A percentile compares a stretch with the other conserved stretches of the same genome.
phyloP scores from a whole-genome alignment of 1,284 basidiomycete genomes.

The Porogramme epimiltina region DNA sequence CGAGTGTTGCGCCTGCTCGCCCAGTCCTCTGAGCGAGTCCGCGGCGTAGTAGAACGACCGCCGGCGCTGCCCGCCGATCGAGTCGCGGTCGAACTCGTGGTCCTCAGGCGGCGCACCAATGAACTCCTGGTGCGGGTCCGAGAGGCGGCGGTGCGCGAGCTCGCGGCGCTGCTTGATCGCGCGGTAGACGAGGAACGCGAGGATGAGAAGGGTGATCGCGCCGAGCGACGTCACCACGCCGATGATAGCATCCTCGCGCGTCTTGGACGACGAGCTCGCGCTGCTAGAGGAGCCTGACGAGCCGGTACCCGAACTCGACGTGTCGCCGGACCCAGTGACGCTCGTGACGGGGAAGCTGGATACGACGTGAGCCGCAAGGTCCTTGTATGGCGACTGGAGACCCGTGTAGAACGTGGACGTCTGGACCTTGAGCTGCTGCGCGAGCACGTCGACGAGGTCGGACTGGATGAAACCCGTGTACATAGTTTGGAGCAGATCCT shows the following conservation, averaged over 20 bases:
- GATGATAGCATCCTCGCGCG: conserved; percentile 76
- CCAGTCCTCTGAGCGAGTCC: conserved; percentile 68
- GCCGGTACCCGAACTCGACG: conserved; percentile 25
- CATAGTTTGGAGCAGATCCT: conserved; percentile 52
- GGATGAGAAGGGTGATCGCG: conserved; percentile 65
- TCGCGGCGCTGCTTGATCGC: conserved; percentile 61
- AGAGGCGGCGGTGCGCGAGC: conserved; percentile 62
- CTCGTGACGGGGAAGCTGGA: conserved; percentile 56
- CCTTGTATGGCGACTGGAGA: conserved; percentile 36
- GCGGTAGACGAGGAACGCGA: conserved; percentile 64
- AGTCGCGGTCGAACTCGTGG: conserved; percentile 74
- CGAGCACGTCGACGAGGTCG: conserved; percentile 48
- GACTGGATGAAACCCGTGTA: conserved; percentile 63
- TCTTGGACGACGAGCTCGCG: conserved; percentile 30
- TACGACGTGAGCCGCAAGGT: conserved; percentile 64
- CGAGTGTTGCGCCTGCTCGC: conserved; percentile 24
- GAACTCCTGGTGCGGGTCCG: conserved; percentile 42
- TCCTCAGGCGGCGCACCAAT: conserved; percentile 53
- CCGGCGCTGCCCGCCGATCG: conserved; percentile 66
- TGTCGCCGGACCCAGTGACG: conserved; percentile 34
- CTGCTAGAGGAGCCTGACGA: conserved; percentile 13
- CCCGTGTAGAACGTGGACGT: conserved; percentile 63
- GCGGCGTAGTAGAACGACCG: conserved; percentile 84
- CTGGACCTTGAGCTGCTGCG: conserved; percentile 53
- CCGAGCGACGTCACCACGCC: conserved; percentile 79